Evolutionary conservation across 495 filamentous ascomycete species (phyloP), one percentile per base, ranked within the genome.

Genomic region (Penicillium canariense): DNA sequence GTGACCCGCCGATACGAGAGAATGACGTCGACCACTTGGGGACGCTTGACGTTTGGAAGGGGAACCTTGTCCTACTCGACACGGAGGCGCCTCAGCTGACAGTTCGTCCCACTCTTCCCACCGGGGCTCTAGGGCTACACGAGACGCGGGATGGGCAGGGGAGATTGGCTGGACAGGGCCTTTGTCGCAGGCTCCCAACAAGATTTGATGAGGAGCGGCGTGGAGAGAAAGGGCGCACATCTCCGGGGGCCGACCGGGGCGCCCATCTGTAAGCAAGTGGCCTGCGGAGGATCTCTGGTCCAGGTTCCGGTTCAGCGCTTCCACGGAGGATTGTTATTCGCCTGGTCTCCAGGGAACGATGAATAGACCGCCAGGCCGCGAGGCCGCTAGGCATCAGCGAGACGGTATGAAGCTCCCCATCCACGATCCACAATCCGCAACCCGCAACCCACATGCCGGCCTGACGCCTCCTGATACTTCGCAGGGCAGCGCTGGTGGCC

Each of bases 21-120:
- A 39, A 67, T 67, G 65, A 67, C 65, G 65, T 67, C 61, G 62
- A 60, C 65, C 50, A 61, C 47, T 66, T 58, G 7, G 17, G 3
- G 7, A n/a, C 30, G 6, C 30, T 32, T 6, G 6, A 23, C 46
- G 23, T 35, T 48, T 48, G 9, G 17, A 30, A 11, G 45, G 48
- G 51, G 54, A 36, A 46, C 38, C 51, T 39, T 50, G 49, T 52
- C 51, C 45, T 36, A 30, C 22, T 43, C n/a, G n/a, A n/a, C n/a
- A n/a, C n/a, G n/a, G n/a, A n/a, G n/a, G n/a, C n/a, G n/a, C 42
- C 20, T 39, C 36, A 39, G 36, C 36, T 39, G 36, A 11, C 36
- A 2, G 10, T 18, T 25, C 11, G 20, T 6, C 20, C 38, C 12
- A 22, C 38, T 22, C 38, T 42, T n/a, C n/a, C n/a, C n/a, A n/a